Conservation (phyloP, 169 alveolate species). For the Theileria luwenshuni region DNA sequence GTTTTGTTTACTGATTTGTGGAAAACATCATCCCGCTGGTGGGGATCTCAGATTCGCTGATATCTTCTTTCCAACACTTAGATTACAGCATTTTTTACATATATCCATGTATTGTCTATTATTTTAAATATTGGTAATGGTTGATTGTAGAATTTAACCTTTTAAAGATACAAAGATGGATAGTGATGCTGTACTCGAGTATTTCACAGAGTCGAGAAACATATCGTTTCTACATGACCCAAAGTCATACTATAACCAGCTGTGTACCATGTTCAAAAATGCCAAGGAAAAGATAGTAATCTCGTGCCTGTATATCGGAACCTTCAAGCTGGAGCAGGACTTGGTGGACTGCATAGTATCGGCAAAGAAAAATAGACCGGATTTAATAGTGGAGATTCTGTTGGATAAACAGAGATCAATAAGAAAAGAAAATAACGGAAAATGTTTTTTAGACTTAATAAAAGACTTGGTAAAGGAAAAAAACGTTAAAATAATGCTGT, state of each 20-base stretch:
- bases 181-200: constrained; percentile 62
- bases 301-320: constrained; percentile 75
- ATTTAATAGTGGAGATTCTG: constrained; percentile 65
- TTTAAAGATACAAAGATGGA: constrained; percentile 12
- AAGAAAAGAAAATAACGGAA: constrained; percentile 49
- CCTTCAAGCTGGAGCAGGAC: constrained; percentile 70
- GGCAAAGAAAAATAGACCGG: constrained; percentile 46
- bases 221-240: constrained; percentile 67
- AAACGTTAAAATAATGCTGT: constrained; percentile 59
- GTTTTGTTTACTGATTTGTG: too few relatives aligned
- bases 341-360: constrained; percentile 52
- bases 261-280: constrained; percentile 52
- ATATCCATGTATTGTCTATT: not conserved
- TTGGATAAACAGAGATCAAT: constrained; percentile 68
- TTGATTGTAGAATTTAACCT: not conserved
- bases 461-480: constrained; percentile 46
- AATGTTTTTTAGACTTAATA: constrained; percentile 58
- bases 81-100: not conserved
- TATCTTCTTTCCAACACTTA: too few relatives aligned
- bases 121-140: not conserved
- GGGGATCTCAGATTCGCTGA: too few relatives aligned
- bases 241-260: constrained; percentile 63
- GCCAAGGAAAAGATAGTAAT: constrained; percentile 69
- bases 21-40: too few relatives aligned
- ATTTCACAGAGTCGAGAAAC: constrained; percentile 57